These are phyloP conservation scores for Persicaria tinctoria DNA, from an alignment of 148 eudicot species.

Conservation along the genomic window DNA sequence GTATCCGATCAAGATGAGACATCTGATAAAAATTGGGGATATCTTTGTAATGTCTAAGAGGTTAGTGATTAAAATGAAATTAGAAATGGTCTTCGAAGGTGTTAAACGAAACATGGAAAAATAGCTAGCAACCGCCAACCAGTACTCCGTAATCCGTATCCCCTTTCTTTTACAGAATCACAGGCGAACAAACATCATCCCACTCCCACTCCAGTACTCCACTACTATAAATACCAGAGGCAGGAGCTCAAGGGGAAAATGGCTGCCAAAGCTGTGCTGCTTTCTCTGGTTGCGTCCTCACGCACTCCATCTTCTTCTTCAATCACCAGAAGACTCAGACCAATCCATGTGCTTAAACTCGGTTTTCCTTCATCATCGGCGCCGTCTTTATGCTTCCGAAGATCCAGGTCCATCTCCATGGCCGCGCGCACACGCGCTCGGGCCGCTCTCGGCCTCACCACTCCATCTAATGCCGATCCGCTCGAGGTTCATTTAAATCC, in stretches of 20 bases:
- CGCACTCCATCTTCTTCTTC: slow-evolving; percentile 19
- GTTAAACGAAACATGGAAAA: too few relatives aligned
- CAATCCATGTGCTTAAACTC: slow-evolving; percentile 13
- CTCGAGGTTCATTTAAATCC: slow-evolving; percentile 38
- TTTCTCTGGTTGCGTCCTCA: slow-evolving; percentile 22
- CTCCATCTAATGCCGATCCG: slow-evolving; percentile 40
- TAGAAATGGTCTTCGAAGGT: too few relatives aligned
- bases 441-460: slow-evolving; percentile 76
- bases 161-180: too few relatives aligned
- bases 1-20: too few relatives aligned
- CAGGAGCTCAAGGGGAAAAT: slow-evolving; percentile 13
- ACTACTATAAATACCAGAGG: not conserved
- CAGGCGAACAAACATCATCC: not conserved
- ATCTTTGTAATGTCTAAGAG: too few relatives aligned
- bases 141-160: too few relatives aligned
- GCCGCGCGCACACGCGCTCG: slow-evolving; percentile 26
- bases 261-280: slow-evolving; percentile 30
- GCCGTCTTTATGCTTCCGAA: slow-evolving; percentile 11
- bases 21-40: too few relatives aligned
- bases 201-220: too few relatives aligned
- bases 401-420: slow-evolving; percentile 42
- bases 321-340: slow-evolving; percentile 19
- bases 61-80: too few relatives aligned
- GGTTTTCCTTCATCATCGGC: slow-evolving; percentile 12
- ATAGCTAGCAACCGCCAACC: too few relatives aligned